A percentile compares a stretch with the other conserved stretches of the same genome.
Evolutionary conservation across 345 rosid genomes (phyloP).

Genomic region (Dovyalis caffra): DNA sequence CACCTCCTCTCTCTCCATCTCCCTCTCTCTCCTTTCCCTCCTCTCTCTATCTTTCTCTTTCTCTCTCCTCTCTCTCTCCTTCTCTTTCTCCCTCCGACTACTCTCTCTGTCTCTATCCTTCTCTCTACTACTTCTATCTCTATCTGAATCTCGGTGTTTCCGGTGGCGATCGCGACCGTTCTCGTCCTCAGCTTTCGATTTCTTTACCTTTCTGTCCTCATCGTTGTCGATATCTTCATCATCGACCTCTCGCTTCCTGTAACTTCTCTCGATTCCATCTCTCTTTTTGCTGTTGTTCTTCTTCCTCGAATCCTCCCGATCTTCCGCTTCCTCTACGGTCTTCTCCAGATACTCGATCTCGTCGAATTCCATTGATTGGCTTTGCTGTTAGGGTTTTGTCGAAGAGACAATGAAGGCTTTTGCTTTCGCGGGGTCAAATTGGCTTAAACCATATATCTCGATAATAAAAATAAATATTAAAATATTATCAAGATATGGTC

Average conservation of each 20-base stretch:
- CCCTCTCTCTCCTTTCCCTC: constrained; percentile 25
- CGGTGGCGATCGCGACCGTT: constrained; percentile 23
- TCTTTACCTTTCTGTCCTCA: constrained; percentile 53
- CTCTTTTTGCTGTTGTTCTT: constrained; percentile 31
- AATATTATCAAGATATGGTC: too few relatives aligned
- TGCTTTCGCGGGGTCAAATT: neutral
- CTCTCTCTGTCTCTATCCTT: constrained; percentile 28
- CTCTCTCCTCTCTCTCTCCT: constrained; percentile 40
- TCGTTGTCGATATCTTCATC: constrained; percentile 46
- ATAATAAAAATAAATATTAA: too few relatives aligned
- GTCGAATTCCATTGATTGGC: constrained; percentile 70
- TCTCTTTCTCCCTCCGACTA: constrained; percentile 23
- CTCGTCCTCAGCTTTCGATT: constrained; percentile 56
- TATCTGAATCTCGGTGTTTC: constrained; percentile 40
- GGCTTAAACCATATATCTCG: neutral
- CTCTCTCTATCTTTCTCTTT: constrained; percentile 38
- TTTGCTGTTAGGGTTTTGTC: neutral
- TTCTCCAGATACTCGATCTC: constrained; percentile 95
- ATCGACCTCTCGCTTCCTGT: constrained; percentile 56
- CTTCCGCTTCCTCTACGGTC: constrained; percentile 61
- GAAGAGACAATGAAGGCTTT: neutral
- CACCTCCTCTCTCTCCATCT: constrained; percentile 15
- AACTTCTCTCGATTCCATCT: constrained; percentile 62
- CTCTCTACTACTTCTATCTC: constrained; percentile 40
- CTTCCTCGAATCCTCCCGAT: constrained; percentile 39